These are phyloP conservation scores for Monilinia polystroma DNA, from an alignment of 2,329 filamentous ascomycete genomes.

Conservation along the genomic window DNA sequence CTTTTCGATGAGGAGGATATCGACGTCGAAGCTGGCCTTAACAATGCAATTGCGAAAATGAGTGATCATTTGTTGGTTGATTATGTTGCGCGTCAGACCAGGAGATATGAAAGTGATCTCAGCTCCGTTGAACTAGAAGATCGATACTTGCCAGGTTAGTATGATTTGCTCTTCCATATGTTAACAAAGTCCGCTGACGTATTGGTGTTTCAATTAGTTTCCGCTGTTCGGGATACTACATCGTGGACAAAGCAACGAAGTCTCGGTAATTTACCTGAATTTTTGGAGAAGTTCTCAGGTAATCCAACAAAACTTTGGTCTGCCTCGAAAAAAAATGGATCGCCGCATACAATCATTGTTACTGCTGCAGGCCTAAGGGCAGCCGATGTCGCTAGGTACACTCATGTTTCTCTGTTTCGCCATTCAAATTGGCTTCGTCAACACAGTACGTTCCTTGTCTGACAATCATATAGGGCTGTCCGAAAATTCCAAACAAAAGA, in stretches of 20 bases:
- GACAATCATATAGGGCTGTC: conserved; percentile 54
- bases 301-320: conserved; percentile 58
- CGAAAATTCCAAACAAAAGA: conserved; percentile 79
- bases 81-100: conserved; percentile 76
- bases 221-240: conserved; percentile 76
- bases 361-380: conserved; percentile 80
- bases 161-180: not conserved
- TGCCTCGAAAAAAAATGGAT: conserved; percentile 66
- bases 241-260: conserved; percentile 66
- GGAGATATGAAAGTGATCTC: conserved; percentile 74
- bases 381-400: conserved; percentile 74
- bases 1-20: conserved; percentile 56
- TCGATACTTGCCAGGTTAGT: conserved; percentile 71
- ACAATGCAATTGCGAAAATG: conserved; percentile 78
- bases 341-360: conserved; percentile 87
- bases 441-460: conserved; percentile 18
- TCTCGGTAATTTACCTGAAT: conserved; percentile 72
- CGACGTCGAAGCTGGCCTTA: conserved; percentile 71
- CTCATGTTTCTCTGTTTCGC: conserved; percentile 13
- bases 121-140: conserved; percentile 84
- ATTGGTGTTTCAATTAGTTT: conserved; percentile 50
- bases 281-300: conserved; percentile 66
- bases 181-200: not conserved
- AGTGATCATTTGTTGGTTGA: conserved; percentile 81
- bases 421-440: not conserved